These are phyloP conservation scores for Rutstroemia sp. DNA, from an alignment of 2,329 filamentous ascomycete genomes.

Conservation along the genomic window DNA sequence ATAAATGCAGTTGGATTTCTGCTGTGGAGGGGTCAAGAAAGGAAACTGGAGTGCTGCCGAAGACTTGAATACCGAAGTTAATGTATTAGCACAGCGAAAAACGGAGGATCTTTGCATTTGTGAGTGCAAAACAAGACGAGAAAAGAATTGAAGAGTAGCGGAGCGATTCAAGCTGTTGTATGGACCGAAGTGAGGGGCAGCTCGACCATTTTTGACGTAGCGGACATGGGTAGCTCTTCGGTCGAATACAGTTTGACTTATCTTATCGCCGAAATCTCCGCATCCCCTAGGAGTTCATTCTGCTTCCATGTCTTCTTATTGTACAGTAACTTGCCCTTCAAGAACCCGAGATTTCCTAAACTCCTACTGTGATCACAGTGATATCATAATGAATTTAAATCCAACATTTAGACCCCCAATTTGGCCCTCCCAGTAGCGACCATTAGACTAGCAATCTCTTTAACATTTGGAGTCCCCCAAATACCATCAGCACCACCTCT, in stretches of 20 bases:
- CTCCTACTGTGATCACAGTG: slow-evolving; percentile 2
- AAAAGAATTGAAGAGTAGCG: neutral
- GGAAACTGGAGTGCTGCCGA: neutral
- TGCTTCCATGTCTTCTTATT: neutral
- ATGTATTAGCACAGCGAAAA: neutral
- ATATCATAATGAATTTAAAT: neutral
- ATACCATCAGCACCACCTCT: slow-evolving; percentile 52
- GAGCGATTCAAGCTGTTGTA: neutral
- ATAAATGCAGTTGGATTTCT: neutral
- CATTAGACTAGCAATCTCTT: slow-evolving; percentile 47
- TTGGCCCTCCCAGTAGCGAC: neutral
- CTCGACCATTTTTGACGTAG: neutral
- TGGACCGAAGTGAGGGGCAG: neutral
- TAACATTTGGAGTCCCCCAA: slow-evolving; percentile 55
- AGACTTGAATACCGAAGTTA: neutral
- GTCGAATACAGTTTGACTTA: neutral
- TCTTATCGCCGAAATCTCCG: slow-evolving; percentile 1
- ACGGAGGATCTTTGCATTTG: neutral
- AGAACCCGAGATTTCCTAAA: neutral
- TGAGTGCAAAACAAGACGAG: neutral
- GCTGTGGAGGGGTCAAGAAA: neutral
- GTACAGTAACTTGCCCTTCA: neutral
- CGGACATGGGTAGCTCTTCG: neutral
- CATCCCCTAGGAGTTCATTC: neutral
- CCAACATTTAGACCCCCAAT: neutral